Base-by-base conservation (phyloP, 305 asterid species). In the Galium porrigens region DNA sequence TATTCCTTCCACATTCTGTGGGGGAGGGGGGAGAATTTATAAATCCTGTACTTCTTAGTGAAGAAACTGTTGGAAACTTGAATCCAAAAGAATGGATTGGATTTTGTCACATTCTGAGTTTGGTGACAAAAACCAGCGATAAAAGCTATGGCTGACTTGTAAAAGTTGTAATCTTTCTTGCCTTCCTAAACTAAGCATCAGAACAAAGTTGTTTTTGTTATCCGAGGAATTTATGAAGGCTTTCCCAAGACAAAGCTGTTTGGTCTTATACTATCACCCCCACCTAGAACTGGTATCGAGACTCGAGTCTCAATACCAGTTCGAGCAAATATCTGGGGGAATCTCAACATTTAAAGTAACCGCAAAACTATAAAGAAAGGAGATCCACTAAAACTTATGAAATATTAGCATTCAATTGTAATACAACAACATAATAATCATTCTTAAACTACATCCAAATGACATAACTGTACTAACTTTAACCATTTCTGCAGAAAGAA, bases 101-200 rank as follows among this genome's bases (percentile, higher is more conserved):
- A 51, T 46, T 64, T 2, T 9, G 59, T 46, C 58, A 46, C 5
- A 6, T 0, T 29, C 61, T 5, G 20, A 56, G 41, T 32, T 5
- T 33, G 12, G 44, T 2, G 34, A 58, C 64, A 59, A 59, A 46
- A 59, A 58, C 25, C n/a, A 27, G 63, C 44, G 63, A 58, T 58
- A 3, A 58, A 32, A 27, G n/a, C 44, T 58, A 33, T 30, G 63
- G 27, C 10, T 10, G 62, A 57, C 62, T 46, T 46, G 52, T 14
- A 41, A 27, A 27, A 11, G 48, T 41, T 57, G 11, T 29, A 11
- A 11, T 33, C 15, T 30, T 12, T 57, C 20, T 30, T 58, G 63
- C 27, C 25, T 58, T 15, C 63, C 30, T 30, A 30, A 57, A 56
- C 61, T 56, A 56, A 27, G 61, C 63, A 15, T 15, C 36, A 27